These are phyloP conservation scores for Saccharomyces hybrid DNA, from an alignment of 1,139 yeast genomes.

Conservation along the genomic window DNA sequence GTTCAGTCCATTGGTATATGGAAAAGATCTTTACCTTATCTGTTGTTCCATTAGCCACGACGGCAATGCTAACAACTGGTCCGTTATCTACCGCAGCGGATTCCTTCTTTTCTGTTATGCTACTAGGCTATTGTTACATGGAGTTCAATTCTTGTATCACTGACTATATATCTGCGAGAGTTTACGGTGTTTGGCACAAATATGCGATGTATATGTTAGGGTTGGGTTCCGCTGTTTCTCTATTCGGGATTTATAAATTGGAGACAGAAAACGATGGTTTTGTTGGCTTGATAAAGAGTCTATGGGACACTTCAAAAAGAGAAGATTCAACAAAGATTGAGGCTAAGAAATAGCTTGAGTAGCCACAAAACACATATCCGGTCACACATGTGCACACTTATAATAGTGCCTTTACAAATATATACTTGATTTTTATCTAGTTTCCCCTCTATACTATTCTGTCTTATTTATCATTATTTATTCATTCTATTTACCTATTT, in stretches of 20 bases:
- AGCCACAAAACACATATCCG: not conserved
- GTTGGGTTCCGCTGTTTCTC: conserved; percentile 56
- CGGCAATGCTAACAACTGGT: conserved; percentile 55
- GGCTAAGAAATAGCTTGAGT: not conserved
- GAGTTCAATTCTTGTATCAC: conserved; percentile 74
- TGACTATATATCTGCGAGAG: conserved; percentile 70
- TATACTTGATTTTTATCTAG: not conserved
- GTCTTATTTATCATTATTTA: not conserved
- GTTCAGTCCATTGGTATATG: conserved; percentile 67
- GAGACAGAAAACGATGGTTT: conserved; percentile 66
- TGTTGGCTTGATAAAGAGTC: conserved; percentile 36
- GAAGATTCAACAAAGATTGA: conserved; percentile 7
- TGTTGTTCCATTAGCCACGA: conserved; percentile 54
- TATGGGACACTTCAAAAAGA: conserved; percentile 32
- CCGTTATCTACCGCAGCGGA: conserved; percentile 46
- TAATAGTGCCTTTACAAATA: not conserved
- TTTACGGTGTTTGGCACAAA: conserved; percentile 59
- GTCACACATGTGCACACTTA: not conserved
- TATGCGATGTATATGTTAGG: conserved; percentile 55
- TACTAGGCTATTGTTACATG: conserved; percentile 58
- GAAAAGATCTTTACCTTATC: conserved; percentile 55
- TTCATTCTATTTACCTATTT: not conserved
- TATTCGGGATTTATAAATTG: conserved; percentile 59
- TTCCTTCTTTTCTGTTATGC: conserved; percentile 46
- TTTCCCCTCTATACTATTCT: not conserved